Conservation (phyloP, 768 basidiomycete species). For the Kockovaella imperatae region DNA sequence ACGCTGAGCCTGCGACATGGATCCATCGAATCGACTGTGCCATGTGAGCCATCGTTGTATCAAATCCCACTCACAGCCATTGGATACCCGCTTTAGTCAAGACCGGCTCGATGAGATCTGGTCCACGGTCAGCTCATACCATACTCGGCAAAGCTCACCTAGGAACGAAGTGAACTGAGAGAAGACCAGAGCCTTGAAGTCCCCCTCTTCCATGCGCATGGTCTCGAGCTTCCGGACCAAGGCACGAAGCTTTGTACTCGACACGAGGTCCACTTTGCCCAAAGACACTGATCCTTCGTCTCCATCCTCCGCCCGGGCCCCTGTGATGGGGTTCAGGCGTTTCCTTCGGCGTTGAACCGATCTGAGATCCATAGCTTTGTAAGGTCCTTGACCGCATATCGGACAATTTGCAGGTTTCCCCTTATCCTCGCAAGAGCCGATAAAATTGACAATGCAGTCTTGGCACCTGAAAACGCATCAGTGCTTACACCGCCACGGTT, state of each 20-base stretch:
- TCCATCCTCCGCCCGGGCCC: slow-evolving; percentile 7
- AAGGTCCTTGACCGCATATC: slow-evolving; percentile 52
- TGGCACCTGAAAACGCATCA: slow-evolving; percentile 65
- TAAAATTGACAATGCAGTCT: slow-evolving; percentile 72
- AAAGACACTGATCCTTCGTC: slow-evolving; percentile 51
- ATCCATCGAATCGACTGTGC: slow-evolving; percentile 72
- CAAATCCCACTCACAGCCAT: slow-evolving; percentile 28
- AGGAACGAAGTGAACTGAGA: slow-evolving; percentile 42
- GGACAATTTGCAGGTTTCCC: slow-evolving; percentile 70
- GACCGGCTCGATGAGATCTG: slow-evolving; percentile 41
- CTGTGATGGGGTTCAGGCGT: slow-evolving; percentile 27
- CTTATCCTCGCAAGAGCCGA: slow-evolving; percentile 62
- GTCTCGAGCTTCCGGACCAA: slow-evolving; percentile 63
- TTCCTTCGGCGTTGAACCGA: slow-evolving; percentile 30
- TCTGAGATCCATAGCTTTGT: slow-evolving; percentile 34
- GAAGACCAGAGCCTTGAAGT: slow-evolving; percentile 52
- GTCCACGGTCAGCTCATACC: slow-evolving; percentile 1
- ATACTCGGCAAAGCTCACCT: slow-evolving; percentile 16
- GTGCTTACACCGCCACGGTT: slow-evolving; percentile 44
- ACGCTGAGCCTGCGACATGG: slow-evolving; percentile 79
- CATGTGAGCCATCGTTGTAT: neutral
- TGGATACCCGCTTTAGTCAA: slow-evolving; percentile 35
- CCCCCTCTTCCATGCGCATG: slow-evolving; percentile 54
- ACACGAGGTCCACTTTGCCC: slow-evolving; percentile 72
- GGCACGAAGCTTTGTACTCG: slow-evolving; percentile 86